These are phyloP conservation scores for Plenodomus biglobosus DNA, from an alignment of 2,329 filamentous ascomycete genomes.

Conservation along the genomic window DNA sequence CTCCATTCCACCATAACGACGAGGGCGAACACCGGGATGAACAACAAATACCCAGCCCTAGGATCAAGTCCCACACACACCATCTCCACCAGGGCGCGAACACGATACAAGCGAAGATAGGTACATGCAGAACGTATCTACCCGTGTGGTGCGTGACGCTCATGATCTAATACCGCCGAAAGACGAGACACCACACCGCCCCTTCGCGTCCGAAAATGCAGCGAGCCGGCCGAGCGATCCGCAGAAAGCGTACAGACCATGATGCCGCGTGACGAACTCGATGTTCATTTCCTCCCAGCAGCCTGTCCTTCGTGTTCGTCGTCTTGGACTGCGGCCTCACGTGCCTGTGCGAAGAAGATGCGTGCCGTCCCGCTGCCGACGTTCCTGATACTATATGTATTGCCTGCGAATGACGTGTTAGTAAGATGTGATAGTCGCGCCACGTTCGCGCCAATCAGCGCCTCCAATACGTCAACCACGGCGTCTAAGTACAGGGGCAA, in stretches of 20 bases:
- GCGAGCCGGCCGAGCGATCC: not conserved
- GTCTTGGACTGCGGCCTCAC: conserved; percentile 50
- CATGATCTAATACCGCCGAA: not conserved
- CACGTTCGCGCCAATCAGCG: not conserved
- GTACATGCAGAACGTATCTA: not conserved
- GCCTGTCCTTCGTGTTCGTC: conserved; percentile 7
- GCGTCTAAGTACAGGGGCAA: not conserved
- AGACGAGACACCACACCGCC: not conserved
- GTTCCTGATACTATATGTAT: conserved; percentile 90
- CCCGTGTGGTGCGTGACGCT: not conserved
- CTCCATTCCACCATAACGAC: not conserved
- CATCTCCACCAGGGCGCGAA: conserved; percentile 5
- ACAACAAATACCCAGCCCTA: not conserved
- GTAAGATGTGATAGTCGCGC: not conserved
- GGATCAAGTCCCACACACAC: conserved; percentile 5
- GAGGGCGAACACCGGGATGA: conserved; percentile 1
- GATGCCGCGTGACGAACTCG: not conserved
- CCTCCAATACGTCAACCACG: not conserved
- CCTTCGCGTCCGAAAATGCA: not conserved
- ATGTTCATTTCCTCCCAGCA: not conserved
- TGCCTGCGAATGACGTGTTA: conserved; percentile 59
- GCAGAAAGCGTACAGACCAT: not conserved
- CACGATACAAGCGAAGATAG: not conserved
- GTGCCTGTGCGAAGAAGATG: conserved; percentile 91
- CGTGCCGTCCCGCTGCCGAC: conserved; percentile 70